These are phyloP conservation scores for Lodderomyces parapsilosis DNA, from an alignment of 1,139 yeast species.

Conservation along the genomic window DNA sequence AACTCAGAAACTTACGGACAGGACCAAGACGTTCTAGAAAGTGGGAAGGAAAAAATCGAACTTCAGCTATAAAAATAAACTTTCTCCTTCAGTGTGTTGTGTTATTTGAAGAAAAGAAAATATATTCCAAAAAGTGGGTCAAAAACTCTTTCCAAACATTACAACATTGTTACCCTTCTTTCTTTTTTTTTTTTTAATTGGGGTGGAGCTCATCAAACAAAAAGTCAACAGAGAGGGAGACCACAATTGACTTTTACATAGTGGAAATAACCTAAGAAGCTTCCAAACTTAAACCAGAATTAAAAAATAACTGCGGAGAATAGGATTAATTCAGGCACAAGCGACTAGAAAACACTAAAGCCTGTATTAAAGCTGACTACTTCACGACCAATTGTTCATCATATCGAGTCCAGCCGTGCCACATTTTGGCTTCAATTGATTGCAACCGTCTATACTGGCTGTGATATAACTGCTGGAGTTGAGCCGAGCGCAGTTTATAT, in stretches of 20 bases:
- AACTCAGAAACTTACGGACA: not conserved
- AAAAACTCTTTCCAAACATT: too few species aligned
- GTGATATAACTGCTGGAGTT: too few species aligned
- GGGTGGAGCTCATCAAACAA: too few species aligned
- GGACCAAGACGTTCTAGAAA: not conserved
- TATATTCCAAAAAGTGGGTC: too few species aligned
- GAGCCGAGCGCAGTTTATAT: too few species aligned
- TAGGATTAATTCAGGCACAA: not conserved
- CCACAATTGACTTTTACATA: not conserved
- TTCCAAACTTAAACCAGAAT: not conserved
- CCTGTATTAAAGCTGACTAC: not conserved
- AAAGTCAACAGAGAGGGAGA: not conserved
- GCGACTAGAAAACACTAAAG: slow-evolving; percentile 1
- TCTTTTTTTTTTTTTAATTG: too few species aligned
- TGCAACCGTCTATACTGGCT: too few species aligned
- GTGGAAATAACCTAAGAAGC: not conserved
- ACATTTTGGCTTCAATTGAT: not conserved
- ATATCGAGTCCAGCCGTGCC: not conserved
- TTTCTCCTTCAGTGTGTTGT: too few species aligned
- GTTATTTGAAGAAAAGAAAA: too few species aligned
- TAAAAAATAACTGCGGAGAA: not conserved
- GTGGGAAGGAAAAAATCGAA: not conserved
- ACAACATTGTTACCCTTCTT: not conserved
- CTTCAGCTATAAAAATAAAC: too few species aligned
- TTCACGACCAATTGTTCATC: not conserved